Conservation (phyloP, 345 rosid genomes). For the Turnera subulata region DNA sequence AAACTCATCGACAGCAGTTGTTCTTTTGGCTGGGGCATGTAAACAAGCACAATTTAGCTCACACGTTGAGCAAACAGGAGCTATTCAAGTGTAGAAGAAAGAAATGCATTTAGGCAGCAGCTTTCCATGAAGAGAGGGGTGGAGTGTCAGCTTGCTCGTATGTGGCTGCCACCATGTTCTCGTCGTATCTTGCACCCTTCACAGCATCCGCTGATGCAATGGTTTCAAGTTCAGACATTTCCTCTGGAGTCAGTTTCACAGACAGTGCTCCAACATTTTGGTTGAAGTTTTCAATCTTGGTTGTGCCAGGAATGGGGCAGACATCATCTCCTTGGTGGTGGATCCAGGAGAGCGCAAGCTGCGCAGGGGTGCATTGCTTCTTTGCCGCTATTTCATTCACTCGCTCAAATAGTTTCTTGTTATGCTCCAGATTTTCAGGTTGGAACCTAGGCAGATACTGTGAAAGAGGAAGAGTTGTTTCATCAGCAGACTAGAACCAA, state of each 20-base stretch:
- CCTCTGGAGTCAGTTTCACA: conserved; percentile 42
- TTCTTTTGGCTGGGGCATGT: too few species aligned
- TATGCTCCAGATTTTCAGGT: conserved; percentile 45
- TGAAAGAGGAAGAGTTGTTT: background rate
- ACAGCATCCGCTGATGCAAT: conserved; percentile 36
- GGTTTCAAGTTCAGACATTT: conserved; percentile 52
- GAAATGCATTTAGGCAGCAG: too few species aligned
- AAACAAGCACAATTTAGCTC: too few species aligned
- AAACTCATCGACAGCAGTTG: too few species aligned
- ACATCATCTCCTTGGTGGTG: conserved; percentile 53
- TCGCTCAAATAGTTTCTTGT: conserved; percentile 28
- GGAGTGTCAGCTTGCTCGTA: conserved; percentile 43
- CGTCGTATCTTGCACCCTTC: conserved; percentile 39
- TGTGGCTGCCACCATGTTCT: conserved; percentile 3
- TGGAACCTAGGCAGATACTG: conserved; percentile 51
- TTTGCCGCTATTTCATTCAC: conserved; percentile 36
- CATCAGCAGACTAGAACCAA: too few species aligned
- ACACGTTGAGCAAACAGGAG: too few species aligned
- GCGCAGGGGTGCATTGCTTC: conserved; percentile 47
- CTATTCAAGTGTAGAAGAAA: too few species aligned
- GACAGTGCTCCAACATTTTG: conserved; percentile 50
- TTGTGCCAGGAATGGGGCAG: conserved; percentile 54
- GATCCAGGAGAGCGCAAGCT: conserved; percentile 61
- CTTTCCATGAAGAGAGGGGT: conserved; percentile 54
- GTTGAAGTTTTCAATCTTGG: conserved; percentile 46